These are phyloP conservation scores for Coprinopsis cinerea DNA, from an alignment of 768 basidiomycete species.

Conservation along the genomic window DNA sequence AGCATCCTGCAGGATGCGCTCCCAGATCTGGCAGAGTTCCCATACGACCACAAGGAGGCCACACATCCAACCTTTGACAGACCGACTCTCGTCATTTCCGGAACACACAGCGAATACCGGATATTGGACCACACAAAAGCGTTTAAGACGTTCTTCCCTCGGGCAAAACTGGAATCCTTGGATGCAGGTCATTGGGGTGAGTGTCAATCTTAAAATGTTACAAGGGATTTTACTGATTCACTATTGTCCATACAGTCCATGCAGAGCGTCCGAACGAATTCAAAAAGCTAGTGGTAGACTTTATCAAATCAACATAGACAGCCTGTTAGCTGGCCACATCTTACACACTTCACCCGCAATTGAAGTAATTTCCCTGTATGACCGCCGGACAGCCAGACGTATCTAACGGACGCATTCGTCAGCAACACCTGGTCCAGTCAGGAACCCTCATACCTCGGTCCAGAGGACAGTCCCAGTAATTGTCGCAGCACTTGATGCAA, in stretches of 20 bases:
- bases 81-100: constrained; percentile 70
- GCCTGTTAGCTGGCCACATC: background rate
- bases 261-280: constrained; percentile 72
- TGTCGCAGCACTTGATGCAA: constrained; percentile 55
- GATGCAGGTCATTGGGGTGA: constrained; percentile 87
- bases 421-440: background rate
- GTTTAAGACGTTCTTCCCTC: constrained; percentile 69
- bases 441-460: constrained; percentile 30
- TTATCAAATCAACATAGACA: constrained; percentile 16
- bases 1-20: constrained; percentile 57
- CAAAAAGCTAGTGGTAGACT: constrained; percentile 30
- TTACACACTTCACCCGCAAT: constrained; percentile 29
- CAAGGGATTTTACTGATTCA: background rate
- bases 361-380: constrained; percentile 47
- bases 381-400: constrained; percentile 45
- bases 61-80: constrained; percentile 51
- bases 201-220: constrained; percentile 14
- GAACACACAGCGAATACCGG: constrained; percentile 73
- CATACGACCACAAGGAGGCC: constrained; percentile 42
- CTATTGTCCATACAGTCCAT: constrained; percentile 51
- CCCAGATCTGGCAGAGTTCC: constrained; percentile 72
- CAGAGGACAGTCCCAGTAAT: constrained; percentile 44
- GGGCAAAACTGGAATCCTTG: constrained; percentile 52
- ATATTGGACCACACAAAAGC: constrained; percentile 62
- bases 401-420: constrained; percentile 23